Evolutionary conservation across 2,329 filamentous ascomycete genomes (phyloP).

Genomic region (Lasiodiplodia theobromae): DNA sequence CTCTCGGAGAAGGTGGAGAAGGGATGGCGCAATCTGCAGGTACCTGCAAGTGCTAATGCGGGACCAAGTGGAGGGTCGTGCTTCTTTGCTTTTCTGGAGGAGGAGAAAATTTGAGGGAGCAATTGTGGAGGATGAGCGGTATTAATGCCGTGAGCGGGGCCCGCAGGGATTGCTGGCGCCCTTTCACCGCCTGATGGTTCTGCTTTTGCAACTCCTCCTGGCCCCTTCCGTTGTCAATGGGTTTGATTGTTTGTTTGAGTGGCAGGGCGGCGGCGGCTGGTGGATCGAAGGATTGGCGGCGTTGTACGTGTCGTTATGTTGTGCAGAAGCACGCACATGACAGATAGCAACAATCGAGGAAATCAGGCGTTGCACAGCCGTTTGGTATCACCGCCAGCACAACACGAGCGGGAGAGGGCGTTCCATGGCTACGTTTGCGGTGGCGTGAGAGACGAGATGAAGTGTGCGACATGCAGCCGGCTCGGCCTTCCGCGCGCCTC

Average conservation of each 20-base stretch:
- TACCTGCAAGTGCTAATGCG: background rate
- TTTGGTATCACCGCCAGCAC: conserved; percentile 4
- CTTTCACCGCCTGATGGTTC: background rate
- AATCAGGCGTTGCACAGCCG: conserved; percentile 2
- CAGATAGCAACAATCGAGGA: background rate
- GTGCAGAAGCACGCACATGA: conserved; percentile 1
- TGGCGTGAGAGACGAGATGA: conserved; percentile 24
- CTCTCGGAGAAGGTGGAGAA: background rate
- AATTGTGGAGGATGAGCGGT: background rate
- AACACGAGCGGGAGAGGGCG: background rate
- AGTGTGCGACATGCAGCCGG: conserved; percentile 14
- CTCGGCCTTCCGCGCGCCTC: background rate
- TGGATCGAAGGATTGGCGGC: background rate
- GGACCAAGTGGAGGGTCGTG: background rate
- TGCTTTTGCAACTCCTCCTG: background rate
- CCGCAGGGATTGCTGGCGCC: background rate
- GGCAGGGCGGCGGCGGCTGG: background rate
- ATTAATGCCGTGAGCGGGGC: background rate
- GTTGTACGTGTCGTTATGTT: background rate
- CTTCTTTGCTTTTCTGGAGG: background rate
- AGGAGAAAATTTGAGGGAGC: background rate
- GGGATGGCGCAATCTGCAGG: background rate
- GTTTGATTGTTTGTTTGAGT: background rate
- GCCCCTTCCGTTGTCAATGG: background rate
- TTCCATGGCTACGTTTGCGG: background rate